Evolutionary conservation across 106 monocot genomes (phyloP), one percentile per base, ranked within the genome.

Genomic region (Triglochin maritima): DNA sequence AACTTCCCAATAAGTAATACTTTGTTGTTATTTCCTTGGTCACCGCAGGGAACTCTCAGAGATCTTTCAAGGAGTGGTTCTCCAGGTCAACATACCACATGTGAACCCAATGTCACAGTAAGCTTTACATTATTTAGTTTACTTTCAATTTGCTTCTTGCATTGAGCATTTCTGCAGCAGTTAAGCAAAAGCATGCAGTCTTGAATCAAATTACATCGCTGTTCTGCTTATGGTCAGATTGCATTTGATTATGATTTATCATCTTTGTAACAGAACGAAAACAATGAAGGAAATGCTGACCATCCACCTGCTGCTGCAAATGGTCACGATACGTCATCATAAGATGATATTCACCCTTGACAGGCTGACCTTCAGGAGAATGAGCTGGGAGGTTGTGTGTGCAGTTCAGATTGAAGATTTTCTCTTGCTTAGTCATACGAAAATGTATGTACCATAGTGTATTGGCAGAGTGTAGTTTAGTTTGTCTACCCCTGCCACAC

Each of bases 11-110:
- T 9, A 44, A 5, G 7, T 43, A 44, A 7, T 29, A 63, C 45
- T 42, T 13, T 50, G 47, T 49, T 59, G 17, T 43, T 67, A 43
- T 67, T 11, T 67, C 51, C n/a, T 3, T 5, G 2, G 6, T 6
- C 9, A 46, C 43, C 51, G 3, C 68, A 68, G 68, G 68, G 68
- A 44, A 56, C 68, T 8, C 54, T 68, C 55, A 54, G 44, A 12
- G 68, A 68, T 56, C 56, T 68, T 54, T 55, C 68, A 10, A 68
- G 49, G 44, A 68, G 12, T 68, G 52, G 52, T 52, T 11, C 52
- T 6, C 52, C 11, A 8, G 2, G 7, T 11, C 52, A 52, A 52
- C 7, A 52, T 52, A 29, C 61, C 43, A 52, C 9, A 8, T 52
- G 52, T 11, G 52, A 52, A 11, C 52, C 52, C 9, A 52, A 52